Evolutionary conservation across 495 filamentous ascomycete genomes (phyloP), one percentile per base, ranked within the genome.

Genomic region (Aspergillus bertholletiae): DNA sequence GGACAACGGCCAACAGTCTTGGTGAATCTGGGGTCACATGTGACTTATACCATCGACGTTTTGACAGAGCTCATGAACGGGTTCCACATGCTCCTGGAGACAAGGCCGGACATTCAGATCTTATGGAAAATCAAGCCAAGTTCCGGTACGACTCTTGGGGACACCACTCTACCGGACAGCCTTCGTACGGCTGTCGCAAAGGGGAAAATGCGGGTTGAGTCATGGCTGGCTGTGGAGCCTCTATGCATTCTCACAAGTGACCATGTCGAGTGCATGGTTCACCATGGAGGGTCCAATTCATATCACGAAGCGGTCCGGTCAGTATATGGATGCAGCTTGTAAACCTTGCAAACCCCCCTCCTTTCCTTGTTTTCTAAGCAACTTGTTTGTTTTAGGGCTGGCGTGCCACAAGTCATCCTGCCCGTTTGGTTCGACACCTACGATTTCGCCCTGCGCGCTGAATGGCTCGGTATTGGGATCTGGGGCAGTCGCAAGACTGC

Each of bases 231-330:
- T 5, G 61, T 68, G 0, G 73, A 77, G 27, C 71, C 72, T 1
- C 62, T 63, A 15, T 60, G 66, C 1, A 59, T 77, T 44, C 51
- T 79, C 53, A 52, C 63, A 46, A 64, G 61, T n/a, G 67, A 64
- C 1, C 56, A 56, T n/a, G 54, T 79, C 4, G 49, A 64, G 0
- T 74, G 71, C 34, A 66, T 69, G 30, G 70, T 79, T 2, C 74
- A 77, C 51, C 75, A 77, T 40, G 74, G 74, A 6, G 75, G 73
- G 7, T 63, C 72, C 9, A 77, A 75, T 46, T 74, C 74, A 3
- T 77, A 71, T 26, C 54, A 73, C 32, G 74, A 77, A 54, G 65
- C 69, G n/a, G 59, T 70, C 18, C 56, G 56, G 72, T 74, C 48
- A 56, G 67, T 54, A n/a, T n/a, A n/a, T n/a, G n/a, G n/a, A n/a